Conservation (phyloP, 495 filamentous ascomycete genomes). For the Xylaria longipes region DNA sequence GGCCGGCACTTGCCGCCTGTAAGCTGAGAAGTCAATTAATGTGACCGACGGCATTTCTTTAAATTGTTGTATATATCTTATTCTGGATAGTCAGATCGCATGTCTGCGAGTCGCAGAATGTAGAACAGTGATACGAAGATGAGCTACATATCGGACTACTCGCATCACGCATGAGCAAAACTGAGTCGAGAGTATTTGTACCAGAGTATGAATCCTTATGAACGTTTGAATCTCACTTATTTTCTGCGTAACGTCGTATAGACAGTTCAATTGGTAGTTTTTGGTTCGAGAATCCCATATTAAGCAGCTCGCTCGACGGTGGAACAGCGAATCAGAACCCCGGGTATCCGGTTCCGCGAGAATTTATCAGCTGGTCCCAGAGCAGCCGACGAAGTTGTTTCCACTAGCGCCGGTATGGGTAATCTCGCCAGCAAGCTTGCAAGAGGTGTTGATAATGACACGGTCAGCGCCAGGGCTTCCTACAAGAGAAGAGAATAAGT, state of each 20-base stretch:
- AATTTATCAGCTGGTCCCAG: conserved; percentile 31
- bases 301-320: not conserved
- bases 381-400: conserved; percentile 62
- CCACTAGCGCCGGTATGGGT: conserved; percentile 70
- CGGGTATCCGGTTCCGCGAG: not conserved
- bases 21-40: not conserved
- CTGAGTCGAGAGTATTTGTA: not conserved
- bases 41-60: not conserved
- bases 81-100: not conserved
- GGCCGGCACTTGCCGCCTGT: not conserved
- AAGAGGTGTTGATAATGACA: conserved; percentile 61
- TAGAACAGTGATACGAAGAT: not conserved
- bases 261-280: not conserved
- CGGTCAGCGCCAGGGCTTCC: conserved; percentile 65
- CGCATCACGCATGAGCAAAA: not conserved
- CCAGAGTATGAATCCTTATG: not conserved
- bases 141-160: not conserved
- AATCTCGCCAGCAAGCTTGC: conserved; percentile 62
- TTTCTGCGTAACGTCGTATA: not conserved
- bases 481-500: conserved; percentile 11
- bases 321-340: not conserved
- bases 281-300: not conserved
- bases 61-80: not conserved
- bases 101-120: not conserved
- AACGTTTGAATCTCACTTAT: not conserved